These are phyloP conservation scores for Ophiostoma australiae DNA, from an alignment of 2,329 filamentous ascomycete species.

Conservation along the genomic window DNA sequence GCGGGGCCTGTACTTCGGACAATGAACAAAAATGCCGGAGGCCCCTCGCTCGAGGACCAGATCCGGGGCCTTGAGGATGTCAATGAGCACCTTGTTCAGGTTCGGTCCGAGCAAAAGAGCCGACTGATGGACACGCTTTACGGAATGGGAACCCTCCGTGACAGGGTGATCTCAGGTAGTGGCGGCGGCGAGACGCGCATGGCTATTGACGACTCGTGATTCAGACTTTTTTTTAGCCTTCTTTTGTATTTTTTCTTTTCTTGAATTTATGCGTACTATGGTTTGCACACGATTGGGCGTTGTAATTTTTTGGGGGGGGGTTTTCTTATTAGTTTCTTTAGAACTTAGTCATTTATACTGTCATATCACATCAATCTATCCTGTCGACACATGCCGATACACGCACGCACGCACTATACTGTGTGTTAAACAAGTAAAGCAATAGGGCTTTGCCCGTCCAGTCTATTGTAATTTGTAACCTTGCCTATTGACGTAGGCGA, in stretches of 20 bases:
- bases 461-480: background rate
- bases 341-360: too few species aligned
- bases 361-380: too few species aligned
- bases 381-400: too few species aligned
- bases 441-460: background rate
- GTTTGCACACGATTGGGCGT: too few species aligned
- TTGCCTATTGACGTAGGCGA: background rate
- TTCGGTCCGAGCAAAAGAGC: slow-evolving; percentile 74
- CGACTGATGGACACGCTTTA: slow-evolving; percentile 78
- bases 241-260: background rate
- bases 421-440: background rate
- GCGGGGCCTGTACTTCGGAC: slow-evolving; percentile 77
- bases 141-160: slow-evolving; percentile 40
- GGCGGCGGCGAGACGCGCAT: background rate
- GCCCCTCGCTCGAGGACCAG: slow-evolving; percentile 75
- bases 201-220: slow-evolving; percentile 10
- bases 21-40: slow-evolving; percentile 45
- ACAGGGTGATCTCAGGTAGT: slow-evolving; percentile 9
- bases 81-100: slow-evolving; percentile 68
- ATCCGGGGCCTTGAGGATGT: slow-evolving; percentile 77
- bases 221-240: background rate
- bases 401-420: background rate
- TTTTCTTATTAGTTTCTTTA: too few species aligned
- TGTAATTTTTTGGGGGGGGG: too few species aligned
- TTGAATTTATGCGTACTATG: background rate